Evolutionary conservation across 225 moss, liverwort and hornwort genomes (phyloP), one percentile per base, ranked within the genome.

Genomic region (Physcomitrium patens): DNA sequence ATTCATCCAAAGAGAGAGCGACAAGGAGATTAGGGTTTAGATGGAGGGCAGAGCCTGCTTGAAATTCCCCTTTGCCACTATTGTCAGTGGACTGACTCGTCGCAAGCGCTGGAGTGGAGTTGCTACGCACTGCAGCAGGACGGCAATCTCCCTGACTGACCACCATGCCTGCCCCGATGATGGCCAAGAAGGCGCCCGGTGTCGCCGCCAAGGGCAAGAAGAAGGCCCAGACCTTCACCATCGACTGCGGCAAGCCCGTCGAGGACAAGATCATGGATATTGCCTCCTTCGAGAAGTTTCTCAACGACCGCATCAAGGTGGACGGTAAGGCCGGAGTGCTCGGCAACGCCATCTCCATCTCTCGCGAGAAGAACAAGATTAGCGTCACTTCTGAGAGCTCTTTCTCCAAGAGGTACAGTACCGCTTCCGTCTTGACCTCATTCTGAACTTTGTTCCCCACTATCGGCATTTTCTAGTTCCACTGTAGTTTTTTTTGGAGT

Each of bases 241-340:
- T 93, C 60, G 93, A 93, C 81, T 93, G 91, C 79, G 93, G 91
- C 28, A 93, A 93, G 81, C 91, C 91, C 12, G 93, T 93, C 43
- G 91, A 93, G 67, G 93, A 93, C 73, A 93, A 93, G 89, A 93
- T 93, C 70, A 93, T 93, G 93, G 93, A 93, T 81, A 93, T 93
- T 52, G 87, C 91, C 20, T 93, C 91, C 42, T 93, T 93, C 69
- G 91, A 93, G 84, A 93, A 93, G 86, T 91, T 93, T 41, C 75
- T 93, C 27, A 81, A 89, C 67, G 91, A 93, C 64, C 87, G 91
- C 53, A 93, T 93, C 81, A 93, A 93, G 88, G 93, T 93, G 22
- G 91, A 86, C 8, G 93, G 93, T 9, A 91, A 93, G 85, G 89
- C 89, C 8, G 93, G 91, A 7, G 91, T 93, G n/a, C 85, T 93